Evolutionary conservation across 78 protist genomes (phyloP), one percentile per base, ranked within the genome.

Genomic region (Acrasis kona): DNA sequence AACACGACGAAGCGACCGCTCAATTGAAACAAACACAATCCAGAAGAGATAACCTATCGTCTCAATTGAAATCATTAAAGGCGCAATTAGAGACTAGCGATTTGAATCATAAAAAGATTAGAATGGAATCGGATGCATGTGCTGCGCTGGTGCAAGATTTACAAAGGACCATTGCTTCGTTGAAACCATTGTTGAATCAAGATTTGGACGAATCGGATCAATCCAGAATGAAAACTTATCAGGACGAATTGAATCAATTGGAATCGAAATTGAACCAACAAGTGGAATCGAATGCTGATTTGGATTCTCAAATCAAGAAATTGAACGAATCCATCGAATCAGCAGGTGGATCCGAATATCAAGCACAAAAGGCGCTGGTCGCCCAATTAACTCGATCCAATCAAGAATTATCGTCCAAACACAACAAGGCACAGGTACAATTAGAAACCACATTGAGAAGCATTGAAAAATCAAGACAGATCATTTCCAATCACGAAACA

Each of bases 281-380:
- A 32, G 70, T 68, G 27, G 35, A 39, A 8, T 71, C 69, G n/a
- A 65, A 41, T 41, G 29, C 3, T 5, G 77, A 82, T 8, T 4
- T 82, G 4, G 75, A 84, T 34, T n/a, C 5, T 0, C 75, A 61
- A 58, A 12, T 84, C n/a, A 58, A 39, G 27, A 72, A 50, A 5
- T 64, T 70, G 36, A 38, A 57, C 73, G 74, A 42, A 64, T 6
- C 7, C 65, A 7, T n/a, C n/a, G n/a, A n/a, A n/a, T n/a, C n/a
- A 31, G 64, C 72, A 31, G 64, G 72, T 31, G 72, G 29, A 6
- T 29, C 32, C 30, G 40, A 7, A 6, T 40, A 37, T 40, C 31
- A 69, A 6, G 1, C 40, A 29, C 27, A 36, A 31, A 69, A 69
- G 72, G 72, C 32, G 7, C 31, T 37, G 7, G 72, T 31, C 7